A percentile compares a stretch with the other conserved stretches of the same genome.
Evolutionary conservation across 768 basidiomycete genomes (phyloP).

Genomic region (Tulasnella sp.): DNA sequence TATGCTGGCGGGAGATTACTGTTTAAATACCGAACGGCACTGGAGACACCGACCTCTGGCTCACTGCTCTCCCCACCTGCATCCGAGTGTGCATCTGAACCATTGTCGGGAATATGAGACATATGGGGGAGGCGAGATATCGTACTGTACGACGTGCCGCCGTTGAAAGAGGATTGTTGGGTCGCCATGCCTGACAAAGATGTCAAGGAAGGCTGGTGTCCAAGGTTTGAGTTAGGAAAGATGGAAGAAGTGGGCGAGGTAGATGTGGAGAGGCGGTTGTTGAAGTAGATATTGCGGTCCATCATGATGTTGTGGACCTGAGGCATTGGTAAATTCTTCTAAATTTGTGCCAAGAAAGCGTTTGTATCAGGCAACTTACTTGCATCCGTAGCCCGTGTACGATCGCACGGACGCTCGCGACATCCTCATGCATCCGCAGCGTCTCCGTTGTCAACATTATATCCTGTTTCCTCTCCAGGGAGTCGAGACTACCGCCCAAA

Average conservation of each 20-base stretch:
- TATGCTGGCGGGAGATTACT: neutral
- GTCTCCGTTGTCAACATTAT: conserved; percentile 61
- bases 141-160: conserved; percentile 8
- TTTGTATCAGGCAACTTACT: conserved; percentile 31
- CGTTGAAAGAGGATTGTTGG: neutral
- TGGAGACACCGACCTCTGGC: neutral
- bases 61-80: neutral
- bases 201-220: neutral
- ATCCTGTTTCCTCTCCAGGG: conserved; percentile 48
- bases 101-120: neutral
- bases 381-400: conserved; percentile 73
- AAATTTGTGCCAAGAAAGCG: neutral
- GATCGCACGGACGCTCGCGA: conserved; percentile 52
- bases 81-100: neutral
- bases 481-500: conserved; percentile 50
- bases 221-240: neutral
- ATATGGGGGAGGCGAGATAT: conserved; percentile 2
- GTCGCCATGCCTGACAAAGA: neutral
- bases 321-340: conserved; percentile 2
- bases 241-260: neutral
- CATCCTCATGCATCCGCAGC: conserved; percentile 60
- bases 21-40: neutral
- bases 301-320: conserved; percentile 64
- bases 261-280: neutral
- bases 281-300: conserved; percentile 45